A percentile compares a stretch with the other conserved stretches of the same genome.
These are phyloP conservation scores for Batkoa obscura DNA, from an alignment of 371 early-diverging fungal species.

Conservation along the genomic window DNA sequence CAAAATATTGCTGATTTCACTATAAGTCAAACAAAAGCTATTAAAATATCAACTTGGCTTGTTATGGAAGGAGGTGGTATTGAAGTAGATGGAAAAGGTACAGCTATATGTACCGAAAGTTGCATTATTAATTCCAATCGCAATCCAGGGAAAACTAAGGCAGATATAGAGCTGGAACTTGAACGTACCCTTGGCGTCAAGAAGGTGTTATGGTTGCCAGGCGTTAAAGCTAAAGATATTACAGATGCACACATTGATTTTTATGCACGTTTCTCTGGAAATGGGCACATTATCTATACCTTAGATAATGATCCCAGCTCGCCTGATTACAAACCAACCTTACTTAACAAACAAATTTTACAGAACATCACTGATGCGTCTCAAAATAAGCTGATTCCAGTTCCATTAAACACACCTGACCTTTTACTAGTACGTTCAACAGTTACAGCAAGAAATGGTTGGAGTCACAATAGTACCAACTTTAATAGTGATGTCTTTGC, in stretches of 20 bases:
- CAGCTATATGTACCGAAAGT: conserved; percentile 10
- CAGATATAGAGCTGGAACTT: conserved; percentile 7
- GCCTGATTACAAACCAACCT: conserved; percentile 9
- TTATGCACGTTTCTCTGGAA: conserved; percentile 10
- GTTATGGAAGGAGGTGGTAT: conserved; percentile 10
- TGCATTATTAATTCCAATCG: conserved; percentile 11
- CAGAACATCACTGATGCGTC: conserved; percentile 7
- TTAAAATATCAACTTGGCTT: conserved; percentile 4
- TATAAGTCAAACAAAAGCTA: neutral
- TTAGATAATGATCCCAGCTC: conserved; percentile 7
- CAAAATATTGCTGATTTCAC: conserved; percentile 4
- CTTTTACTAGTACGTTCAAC: conserved; percentile 6
- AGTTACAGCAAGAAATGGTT: conserved; percentile 7
- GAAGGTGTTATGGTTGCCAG: conserved; percentile 11
- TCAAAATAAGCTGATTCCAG: conserved; percentile 7
- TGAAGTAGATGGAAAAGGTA: conserved; percentile 12
- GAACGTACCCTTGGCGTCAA: conserved; percentile 6
- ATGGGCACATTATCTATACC: conserved; percentile 10
- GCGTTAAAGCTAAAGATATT: conserved; percentile 11
- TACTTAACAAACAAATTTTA: conserved; percentile 4
- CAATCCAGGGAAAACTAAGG: conserved; percentile 9
- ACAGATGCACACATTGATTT: conserved; percentile 12
- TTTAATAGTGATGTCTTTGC: neutral
- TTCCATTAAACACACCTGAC: conserved; percentile 9
- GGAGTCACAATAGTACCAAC: neutral